A percentile compares a stretch with the other conserved stretches of the same genome.
phyloP scores from a whole-genome alignment of 2,329 filamentous ascomycete species.

The Akanthomyces uredinophilus region DNA sequence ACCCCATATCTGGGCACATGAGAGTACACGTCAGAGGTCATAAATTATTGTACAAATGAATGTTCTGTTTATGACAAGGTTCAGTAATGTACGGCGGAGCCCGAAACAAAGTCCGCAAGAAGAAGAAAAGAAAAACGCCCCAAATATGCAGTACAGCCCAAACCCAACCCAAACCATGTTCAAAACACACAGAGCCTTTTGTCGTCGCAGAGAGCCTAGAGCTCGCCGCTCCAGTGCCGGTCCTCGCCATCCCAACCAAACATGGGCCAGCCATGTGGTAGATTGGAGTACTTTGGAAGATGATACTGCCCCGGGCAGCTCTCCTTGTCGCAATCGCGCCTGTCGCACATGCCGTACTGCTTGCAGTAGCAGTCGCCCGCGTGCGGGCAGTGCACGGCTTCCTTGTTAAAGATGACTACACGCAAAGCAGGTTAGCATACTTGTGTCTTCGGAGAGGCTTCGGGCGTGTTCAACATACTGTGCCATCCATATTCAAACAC shows the following conservation, averaged over 20 bases:
- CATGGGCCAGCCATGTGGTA: conserved; percentile 59
- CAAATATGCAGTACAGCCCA: neutral
- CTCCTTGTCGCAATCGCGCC: conserved; percentile 34
- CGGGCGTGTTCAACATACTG: conserved; percentile 31
- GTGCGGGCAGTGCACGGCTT: conserved; percentile 54
- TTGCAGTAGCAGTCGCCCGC: conserved; percentile 62
- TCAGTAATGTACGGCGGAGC: neutral
- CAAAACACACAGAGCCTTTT: neutral
- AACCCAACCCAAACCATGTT: neutral
- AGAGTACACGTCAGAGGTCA: too few species aligned
- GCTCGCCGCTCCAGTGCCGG: conserved; percentile 20
- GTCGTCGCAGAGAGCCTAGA: conserved; percentile 7
- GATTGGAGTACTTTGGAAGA: conserved; percentile 50
- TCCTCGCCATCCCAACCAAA: conserved; percentile 43
- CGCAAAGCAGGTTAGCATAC: neutral
- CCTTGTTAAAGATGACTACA: conserved; percentile 53
- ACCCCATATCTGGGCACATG: too few species aligned
- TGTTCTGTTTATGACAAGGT: neutral
- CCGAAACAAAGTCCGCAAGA: neutral
- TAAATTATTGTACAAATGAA: too few species aligned
- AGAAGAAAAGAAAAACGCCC: neutral
- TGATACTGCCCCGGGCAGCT: conserved; percentile 54
- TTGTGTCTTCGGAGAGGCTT: neutral
- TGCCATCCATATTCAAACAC: conserved; percentile 65
- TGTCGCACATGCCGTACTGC: conserved; percentile 55